phyloP scores from a whole-genome alignment of 257 asterid species.

The Plantago ovata region DNA sequence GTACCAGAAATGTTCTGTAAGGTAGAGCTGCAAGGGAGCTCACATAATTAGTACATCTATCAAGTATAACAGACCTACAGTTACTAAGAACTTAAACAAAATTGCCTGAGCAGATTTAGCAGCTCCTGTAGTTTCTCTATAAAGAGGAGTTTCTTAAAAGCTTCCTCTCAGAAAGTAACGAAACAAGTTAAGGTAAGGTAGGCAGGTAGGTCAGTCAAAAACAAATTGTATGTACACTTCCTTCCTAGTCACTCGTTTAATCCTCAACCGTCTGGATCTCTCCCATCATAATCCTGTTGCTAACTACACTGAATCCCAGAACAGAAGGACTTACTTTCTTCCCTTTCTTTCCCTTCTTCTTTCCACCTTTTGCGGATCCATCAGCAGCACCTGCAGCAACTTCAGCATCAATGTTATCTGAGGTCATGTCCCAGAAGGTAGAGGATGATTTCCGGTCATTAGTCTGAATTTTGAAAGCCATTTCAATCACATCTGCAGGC shows the following conservation, averaged over 20 bases:
- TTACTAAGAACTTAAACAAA: slow-evolving; percentile 37
- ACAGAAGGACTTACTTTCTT: slow-evolving; percentile 81
- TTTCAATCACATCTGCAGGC: slow-evolving; percentile 69
- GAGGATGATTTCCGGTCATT: slow-evolving; percentile 33
- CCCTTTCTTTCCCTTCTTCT: slow-evolving; percentile 76
- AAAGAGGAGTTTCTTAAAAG: slow-evolving; percentile 30
- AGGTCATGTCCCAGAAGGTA: slow-evolving; percentile 31
- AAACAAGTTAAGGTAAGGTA: slow-evolving; percentile 50
- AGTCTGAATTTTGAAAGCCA: slow-evolving; percentile 60
- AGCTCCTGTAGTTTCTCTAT: slow-evolving; percentile 52
- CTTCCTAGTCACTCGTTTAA: slow-evolving; percentile 26
- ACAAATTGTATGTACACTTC: slow-evolving; percentile 49
- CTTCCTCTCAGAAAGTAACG: slow-evolving; percentile 19
- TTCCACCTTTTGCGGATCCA: slow-evolving; percentile 51
- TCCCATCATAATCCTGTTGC: slow-evolving; percentile 98
- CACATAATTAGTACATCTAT: slow-evolving; percentile 1
- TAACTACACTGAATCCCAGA: slow-evolving; percentile 88
- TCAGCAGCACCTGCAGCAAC: slow-evolving; percentile 31
- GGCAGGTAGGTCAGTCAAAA: slow-evolving; percentile 28
- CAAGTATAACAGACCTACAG: slow-evolving; percentile 24
- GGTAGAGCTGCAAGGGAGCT: background rate
- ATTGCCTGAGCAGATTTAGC: slow-evolving; percentile 52
- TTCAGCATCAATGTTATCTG: slow-evolving; percentile 33
- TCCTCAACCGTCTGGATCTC: slow-evolving; percentile 90
- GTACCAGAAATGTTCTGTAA: slow-evolving; percentile 4